phyloP scores from a whole-genome alignment of 2,329 filamentous ascomycete genomes.

The Fusarium longipes region DNA sequence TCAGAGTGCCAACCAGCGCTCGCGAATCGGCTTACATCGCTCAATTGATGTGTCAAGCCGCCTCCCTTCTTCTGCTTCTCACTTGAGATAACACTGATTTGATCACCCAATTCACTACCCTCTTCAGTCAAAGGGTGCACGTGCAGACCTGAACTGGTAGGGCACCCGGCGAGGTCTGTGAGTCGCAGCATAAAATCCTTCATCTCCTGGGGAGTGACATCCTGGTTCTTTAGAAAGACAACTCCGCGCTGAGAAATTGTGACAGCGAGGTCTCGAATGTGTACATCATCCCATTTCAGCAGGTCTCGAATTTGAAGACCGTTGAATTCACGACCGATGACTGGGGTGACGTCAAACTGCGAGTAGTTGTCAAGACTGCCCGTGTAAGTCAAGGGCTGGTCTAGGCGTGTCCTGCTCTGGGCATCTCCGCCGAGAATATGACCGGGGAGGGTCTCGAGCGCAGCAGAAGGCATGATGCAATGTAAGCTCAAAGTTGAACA shows the following conservation, averaged over 20 bases:
- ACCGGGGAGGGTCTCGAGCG: constrained; percentile 42
- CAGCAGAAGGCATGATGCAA: constrained; percentile 52
- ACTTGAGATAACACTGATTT: constrained; percentile 67
- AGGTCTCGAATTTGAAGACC: constrained; percentile 52
- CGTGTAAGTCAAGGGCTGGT: constrained; percentile 54
- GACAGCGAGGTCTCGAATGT: constrained; percentile 65
- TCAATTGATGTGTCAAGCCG: constrained; percentile 62
- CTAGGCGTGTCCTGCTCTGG: constrained; percentile 46
- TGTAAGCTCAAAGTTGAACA: constrained; percentile 12
- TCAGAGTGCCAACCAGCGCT: constrained; percentile 62
- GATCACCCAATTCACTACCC: constrained; percentile 63
- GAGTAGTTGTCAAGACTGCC: constrained; percentile 56
- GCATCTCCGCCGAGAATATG: constrained; percentile 49
- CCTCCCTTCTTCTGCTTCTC: constrained; percentile 66
- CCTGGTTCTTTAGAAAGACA: constrained; percentile 53
- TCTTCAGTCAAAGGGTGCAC: constrained; percentile 66
- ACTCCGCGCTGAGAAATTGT: constrained; percentile 57
- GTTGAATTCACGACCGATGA: constrained; percentile 62
- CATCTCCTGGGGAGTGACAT: constrained; percentile 52
- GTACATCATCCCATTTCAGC: constrained; percentile 55
- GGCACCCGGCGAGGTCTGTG: constrained; percentile 51
- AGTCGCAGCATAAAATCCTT: constrained; percentile 53
- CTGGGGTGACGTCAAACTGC: constrained; percentile 58
- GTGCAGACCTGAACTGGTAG: constrained; percentile 62
- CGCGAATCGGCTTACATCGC: constrained; percentile 61